Percentiles rank a stretch among this genome's conserved stretches.
Conservation (phyloP, 2,329 filamentous ascomycete species). For the Neofusicoccum laricinum region DNA sequence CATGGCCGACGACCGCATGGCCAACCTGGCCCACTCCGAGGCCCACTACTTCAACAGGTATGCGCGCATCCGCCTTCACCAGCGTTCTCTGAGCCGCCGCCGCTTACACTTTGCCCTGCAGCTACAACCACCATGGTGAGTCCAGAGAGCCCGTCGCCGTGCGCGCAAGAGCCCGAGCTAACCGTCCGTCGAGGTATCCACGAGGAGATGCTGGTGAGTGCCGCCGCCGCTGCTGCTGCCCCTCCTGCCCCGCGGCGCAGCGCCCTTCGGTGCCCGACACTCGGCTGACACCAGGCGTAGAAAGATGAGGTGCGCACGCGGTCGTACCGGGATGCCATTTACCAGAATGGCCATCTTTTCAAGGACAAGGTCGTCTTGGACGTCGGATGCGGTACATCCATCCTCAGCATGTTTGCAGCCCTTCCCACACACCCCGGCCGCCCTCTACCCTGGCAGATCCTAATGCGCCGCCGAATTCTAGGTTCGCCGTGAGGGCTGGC, state of each 20-base stretch:
- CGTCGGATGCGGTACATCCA: constrained; percentile 94
- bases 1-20: constrained; percentile 42
- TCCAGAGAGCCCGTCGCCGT: constrained; percentile 19
- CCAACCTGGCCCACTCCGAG: constrained; percentile 85
- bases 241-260: constrained; percentile 16
- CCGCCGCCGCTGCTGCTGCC: constrained; percentile 18
- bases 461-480: constrained; percentile 38
- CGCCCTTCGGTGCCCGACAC: neutral
- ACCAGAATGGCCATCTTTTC: constrained; percentile 93
- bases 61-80: constrained; percentile 19
- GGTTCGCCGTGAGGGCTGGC: constrained; percentile 94
- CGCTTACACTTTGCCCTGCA: constrained; percentile 47
- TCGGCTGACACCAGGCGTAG: constrained; percentile 45
- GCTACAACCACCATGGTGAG: constrained; percentile 97
- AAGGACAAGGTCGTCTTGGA: constrained; percentile 93
- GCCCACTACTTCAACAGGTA: constrained; percentile 99
- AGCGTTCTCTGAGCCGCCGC: constrained; percentile 22
- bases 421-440: constrained; percentile 14
- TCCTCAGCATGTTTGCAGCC: constrained; percentile 86
- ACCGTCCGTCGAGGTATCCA: constrained; percentile 67
- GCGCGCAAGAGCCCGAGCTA: neutral
- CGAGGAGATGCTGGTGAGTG: constrained; percentile 93
- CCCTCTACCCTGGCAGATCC: constrained; percentile 19
- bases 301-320: constrained; percentile 98
- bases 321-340: constrained; percentile 95